These are phyloP conservation scores for Rhodamnia rubescens DNA, from an alignment of 345 rosid species.

Conservation along the genomic window DNA sequence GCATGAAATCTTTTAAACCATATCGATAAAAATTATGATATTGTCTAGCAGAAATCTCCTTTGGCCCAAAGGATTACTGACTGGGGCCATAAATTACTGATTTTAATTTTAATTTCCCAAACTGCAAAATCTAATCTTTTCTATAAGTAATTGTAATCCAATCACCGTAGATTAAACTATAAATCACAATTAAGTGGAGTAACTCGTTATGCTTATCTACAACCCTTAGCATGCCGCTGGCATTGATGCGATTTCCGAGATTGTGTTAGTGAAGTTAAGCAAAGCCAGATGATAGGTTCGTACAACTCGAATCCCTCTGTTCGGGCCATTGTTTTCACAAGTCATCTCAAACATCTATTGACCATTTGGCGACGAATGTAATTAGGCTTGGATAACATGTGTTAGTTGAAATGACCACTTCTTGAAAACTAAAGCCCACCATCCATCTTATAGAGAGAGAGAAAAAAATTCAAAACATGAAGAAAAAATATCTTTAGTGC, in stretches of 20 bases:
- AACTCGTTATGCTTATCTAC: background rate
- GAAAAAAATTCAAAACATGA: background rate
- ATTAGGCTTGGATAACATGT: background rate
- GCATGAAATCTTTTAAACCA: no score
- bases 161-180: background rate
- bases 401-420: background rate
- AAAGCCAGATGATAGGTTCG: background rate
- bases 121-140: background rate
- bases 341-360: background rate
- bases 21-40: background rate
- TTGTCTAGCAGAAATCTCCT: no score
- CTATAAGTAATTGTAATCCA: background rate
- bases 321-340: background rate
- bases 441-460: no score
- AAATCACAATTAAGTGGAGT: background rate
- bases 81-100: no score
- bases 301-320: background rate
- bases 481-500: background rate
- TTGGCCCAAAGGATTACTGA: no score
- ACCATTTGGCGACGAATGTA: background rate
- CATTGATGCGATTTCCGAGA: background rate
- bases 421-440: slow-evolving; percentile 2
- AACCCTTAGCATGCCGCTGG: background rate
- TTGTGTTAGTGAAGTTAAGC: background rate
- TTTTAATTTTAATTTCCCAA: background rate